phyloP scores from a whole-genome alignment of 345 rosid genomes.

The Kandelia obovata region DNA sequence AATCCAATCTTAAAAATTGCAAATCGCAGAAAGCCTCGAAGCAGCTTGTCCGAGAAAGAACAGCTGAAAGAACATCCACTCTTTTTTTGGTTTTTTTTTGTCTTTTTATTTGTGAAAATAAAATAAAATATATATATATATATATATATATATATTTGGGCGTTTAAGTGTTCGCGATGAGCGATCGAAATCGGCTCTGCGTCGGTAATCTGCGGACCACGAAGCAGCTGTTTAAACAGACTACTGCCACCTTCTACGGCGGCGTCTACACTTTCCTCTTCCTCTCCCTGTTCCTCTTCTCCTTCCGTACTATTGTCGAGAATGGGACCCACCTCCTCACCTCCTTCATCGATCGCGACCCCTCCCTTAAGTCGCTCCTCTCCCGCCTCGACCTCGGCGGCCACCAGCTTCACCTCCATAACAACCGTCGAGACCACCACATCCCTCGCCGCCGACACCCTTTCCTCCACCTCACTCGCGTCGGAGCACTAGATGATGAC shows the following conservation, averaged over 20 bases:
- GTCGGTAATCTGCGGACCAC: slow-evolving; percentile 61
- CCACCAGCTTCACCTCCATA: slow-evolving; percentile 16
- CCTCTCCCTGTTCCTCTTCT: slow-evolving; percentile 71
- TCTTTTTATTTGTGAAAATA: too few species aligned
- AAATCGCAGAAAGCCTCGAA: too few species aligned
- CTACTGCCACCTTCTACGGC: slow-evolving; percentile 45
- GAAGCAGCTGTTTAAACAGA: slow-evolving; percentile 47
- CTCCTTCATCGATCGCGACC: slow-evolving; percentile 78
- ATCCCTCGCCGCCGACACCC: slow-evolving; percentile 55
- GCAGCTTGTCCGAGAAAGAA: too few species aligned
- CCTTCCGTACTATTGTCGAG: slow-evolving; percentile 77
- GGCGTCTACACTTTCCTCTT: slow-evolving; percentile 55
- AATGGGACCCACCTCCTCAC: slow-evolving; percentile 59
- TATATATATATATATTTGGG: background rate
- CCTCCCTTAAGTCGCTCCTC: slow-evolving; percentile 76
- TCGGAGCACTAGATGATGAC: slow-evolving; percentile 76
- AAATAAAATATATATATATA: background rate
- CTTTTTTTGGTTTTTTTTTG: background rate
- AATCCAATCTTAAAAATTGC: too few species aligned
- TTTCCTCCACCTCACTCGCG: slow-evolving; percentile 78
- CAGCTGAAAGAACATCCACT: too few species aligned
- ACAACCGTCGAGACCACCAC: slow-evolving; percentile 17
- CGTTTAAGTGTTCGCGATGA: slow-evolving; percentile 39
- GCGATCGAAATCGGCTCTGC: slow-evolving; percentile 50
- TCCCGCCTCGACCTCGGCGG: slow-evolving; percentile 66